A percentile compares a stretch with the other conserved stretches of the same genome.
Conservation (phyloP, 495 filamentous ascomycete genomes). For the Cairneyella variabilis region DNA sequence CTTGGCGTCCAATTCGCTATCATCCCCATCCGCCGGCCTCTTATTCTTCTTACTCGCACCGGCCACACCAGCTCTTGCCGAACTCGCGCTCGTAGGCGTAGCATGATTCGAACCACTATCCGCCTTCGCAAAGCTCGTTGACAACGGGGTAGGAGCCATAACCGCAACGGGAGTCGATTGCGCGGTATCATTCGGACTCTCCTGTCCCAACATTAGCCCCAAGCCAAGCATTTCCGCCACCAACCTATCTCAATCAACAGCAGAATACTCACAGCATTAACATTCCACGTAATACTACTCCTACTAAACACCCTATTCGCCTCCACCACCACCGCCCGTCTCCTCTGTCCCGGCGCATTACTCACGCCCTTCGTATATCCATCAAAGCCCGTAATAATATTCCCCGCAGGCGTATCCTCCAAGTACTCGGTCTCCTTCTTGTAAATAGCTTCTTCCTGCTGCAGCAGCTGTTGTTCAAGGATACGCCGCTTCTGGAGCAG, state of each 20-base stretch:
- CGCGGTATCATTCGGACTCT: constrained; percentile 15
- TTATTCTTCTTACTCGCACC: constrained; percentile 38
- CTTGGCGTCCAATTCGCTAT: constrained; percentile 40
- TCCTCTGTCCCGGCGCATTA: constrained; percentile 36
- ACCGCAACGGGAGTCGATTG: constrained; percentile 21
- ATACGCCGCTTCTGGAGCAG: constrained; percentile 39
- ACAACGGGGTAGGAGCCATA: constrained; percentile 44
- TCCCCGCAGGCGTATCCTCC: constrained; percentile 83
- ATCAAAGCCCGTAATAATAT: constrained; percentile 97
- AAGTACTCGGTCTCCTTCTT: constrained; percentile 84
- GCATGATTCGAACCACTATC: constrained; percentile 36
- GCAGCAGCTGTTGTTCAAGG: constrained; percentile 37
- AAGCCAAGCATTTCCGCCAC: not conserved
- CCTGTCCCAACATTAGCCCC: constrained; percentile 11
- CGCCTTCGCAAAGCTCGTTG: constrained; percentile 35
- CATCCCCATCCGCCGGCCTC: constrained; percentile 36
- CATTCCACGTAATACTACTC: constrained; percentile 55
- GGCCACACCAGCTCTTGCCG: constrained; percentile 29
- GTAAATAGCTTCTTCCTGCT: constrained; percentile 74
- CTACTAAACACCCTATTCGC: constrained; percentile 54
- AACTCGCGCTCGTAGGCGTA: constrained; percentile 40
- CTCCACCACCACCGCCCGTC: constrained; percentile 46
- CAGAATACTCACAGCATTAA: constrained; percentile 35
- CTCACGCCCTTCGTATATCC: constrained; percentile 86
- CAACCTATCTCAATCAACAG: not conserved